Evolutionary conservation across 495 filamentous ascomycete genomes (phyloP).

Genomic region (Neurospora sp.): DNA sequence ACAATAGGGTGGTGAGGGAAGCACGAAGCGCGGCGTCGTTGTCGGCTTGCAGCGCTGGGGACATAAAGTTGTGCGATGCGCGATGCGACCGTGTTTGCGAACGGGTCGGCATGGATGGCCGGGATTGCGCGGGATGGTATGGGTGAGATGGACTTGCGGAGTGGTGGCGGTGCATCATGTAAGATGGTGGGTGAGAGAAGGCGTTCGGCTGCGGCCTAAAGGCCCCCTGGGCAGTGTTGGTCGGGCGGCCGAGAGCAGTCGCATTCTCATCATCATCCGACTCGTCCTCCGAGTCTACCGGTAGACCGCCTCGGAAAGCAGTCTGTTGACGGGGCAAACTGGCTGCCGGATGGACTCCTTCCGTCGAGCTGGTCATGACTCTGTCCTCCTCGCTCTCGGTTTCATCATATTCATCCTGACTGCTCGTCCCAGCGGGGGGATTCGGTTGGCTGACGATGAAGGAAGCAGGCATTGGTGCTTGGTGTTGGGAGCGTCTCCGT

Average conservation of each 20-base stretch:
- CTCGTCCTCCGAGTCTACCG: slow-evolving; percentile 19
- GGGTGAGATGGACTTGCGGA: slow-evolving; percentile 36
- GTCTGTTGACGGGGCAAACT: slow-evolving; percentile 13
- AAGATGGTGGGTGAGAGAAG: slow-evolving; percentile 73
- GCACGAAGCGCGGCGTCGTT: slow-evolving; percentile 90
- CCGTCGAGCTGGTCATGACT: slow-evolving; percentile 75
- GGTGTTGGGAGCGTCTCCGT: slow-evolving; percentile 46
- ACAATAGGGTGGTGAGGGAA: slow-evolving; percentile 87
- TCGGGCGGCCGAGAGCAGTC: slow-evolving; percentile 60
- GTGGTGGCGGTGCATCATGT: slow-evolving; percentile 37
- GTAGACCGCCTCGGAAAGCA: slow-evolving; percentile 3
- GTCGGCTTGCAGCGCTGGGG: slow-evolving; percentile 70
- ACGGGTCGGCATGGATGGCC: slow-evolving; percentile 31
- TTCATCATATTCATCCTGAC: slow-evolving; percentile 76
- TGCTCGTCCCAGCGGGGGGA: slow-evolving; percentile 54
- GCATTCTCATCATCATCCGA: slow-evolving; percentile 62
- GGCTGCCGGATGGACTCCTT: slow-evolving; percentile 45
- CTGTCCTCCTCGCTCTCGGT: slow-evolving; percentile 52
- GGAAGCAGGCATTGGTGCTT: slow-evolving; percentile 25
- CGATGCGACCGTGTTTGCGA: slow-evolving; percentile 37
- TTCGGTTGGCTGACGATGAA: slow-evolving; percentile 27
- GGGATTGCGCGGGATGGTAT: slow-evolving; percentile 25
- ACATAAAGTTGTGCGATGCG: slow-evolving; percentile 49
- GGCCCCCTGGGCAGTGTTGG: slow-evolving; percentile 33
- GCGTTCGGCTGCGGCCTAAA: slow-evolving; percentile 86